Evolutionary conservation across 805 yeast species (phyloP).

Genomic region (Pichia gijzeniarum): DNA sequence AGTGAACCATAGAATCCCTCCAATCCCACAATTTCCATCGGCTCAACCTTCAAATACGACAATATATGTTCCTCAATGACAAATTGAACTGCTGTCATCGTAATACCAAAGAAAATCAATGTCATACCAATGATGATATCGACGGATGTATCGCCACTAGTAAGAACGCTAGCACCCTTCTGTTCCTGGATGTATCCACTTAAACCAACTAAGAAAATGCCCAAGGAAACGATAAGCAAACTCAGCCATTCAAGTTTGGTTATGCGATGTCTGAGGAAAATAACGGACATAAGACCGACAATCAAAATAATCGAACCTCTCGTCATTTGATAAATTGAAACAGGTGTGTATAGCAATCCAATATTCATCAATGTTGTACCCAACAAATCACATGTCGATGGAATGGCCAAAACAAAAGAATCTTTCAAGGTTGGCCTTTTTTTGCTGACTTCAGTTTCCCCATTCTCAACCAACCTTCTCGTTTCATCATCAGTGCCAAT

Average conservation of each 20-base stretch:
- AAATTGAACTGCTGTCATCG: conserved; percentile 70
- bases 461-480: conserved; percentile 1
- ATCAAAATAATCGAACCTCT: conserved; percentile 71
- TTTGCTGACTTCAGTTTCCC: neutral
- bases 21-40: conserved; percentile 60
- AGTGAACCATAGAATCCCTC: conserved; percentile 66
- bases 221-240: conserved; percentile 55
- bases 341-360: conserved; percentile 71
- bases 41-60: conserved; percentile 45
- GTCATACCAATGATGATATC: conserved; percentile 49
- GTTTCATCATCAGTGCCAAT: conserved; percentile 3
- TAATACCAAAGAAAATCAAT: conserved; percentile 53
- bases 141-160: conserved; percentile 2
- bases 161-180: neutral
- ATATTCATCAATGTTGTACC: conserved; percentile 73
- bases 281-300: conserved; percentile 64
- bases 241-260: conserved; percentile 63
- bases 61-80: conserved; percentile 71
- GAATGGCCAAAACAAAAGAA: conserved; percentile 42
- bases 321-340: conserved; percentile 80
- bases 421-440: conserved; percentile 19
- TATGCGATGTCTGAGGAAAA: conserved; percentile 51
- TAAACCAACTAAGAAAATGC: conserved; percentile 67
- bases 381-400: conserved; percentile 62
- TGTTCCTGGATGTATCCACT: conserved; percentile 44